phyloP scores from a whole-genome alignment of 2,329 filamentous ascomycete species.

The Ophioceras dolichostomum region DNA sequence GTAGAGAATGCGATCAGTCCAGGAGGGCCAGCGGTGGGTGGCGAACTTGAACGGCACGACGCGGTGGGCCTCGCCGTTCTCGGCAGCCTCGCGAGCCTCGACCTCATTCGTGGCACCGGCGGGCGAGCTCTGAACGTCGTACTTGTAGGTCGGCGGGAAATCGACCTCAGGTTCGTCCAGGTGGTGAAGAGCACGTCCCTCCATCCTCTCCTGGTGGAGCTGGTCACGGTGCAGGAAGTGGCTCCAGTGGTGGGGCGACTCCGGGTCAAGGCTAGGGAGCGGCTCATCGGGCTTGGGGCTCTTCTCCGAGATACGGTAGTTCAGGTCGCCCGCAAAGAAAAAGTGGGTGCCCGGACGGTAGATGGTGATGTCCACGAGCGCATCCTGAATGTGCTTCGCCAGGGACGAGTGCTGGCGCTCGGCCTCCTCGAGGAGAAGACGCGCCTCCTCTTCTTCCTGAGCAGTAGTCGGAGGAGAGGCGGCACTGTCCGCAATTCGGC shows the following conservation, averaged over 20 bases:
- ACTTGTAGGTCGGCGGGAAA: constrained; percentile 95
- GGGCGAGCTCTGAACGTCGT: constrained; percentile 34
- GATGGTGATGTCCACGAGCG: constrained; percentile 47
- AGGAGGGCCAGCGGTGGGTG: constrained; percentile 73
- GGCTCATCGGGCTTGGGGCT: constrained; percentile 47
- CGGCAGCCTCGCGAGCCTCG: constrained; percentile 11
- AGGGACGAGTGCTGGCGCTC: constrained; percentile 8
- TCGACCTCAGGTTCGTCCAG: constrained; percentile 59
- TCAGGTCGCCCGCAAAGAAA: constrained; percentile 84
- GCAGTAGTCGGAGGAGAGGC: constrained; percentile 8
- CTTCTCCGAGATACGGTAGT: constrained; percentile 73
- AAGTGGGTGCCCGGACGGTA: constrained; percentile 67
- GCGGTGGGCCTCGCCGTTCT: constrained; percentile 18
- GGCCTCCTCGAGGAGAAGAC: constrained; percentile 18
- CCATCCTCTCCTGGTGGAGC: constrained; percentile 56
- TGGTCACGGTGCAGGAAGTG: constrained; percentile 67
- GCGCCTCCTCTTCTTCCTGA: constrained; percentile 26
- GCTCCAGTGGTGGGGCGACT: constrained; percentile 48
- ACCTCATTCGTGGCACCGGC: constrained; percentile 17
- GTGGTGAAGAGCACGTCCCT: constrained; percentile 64
- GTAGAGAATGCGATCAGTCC: constrained; percentile 87
- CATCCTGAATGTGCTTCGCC: constrained; percentile 5
- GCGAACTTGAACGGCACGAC: constrained; percentile 59
- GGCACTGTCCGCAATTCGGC: constrained; percentile 8
- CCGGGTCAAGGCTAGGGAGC: constrained; percentile 48